These are phyloP conservation scores for Closterium sp. DNA, from an alignment of 139 green algal genomes.

Conservation along the genomic window DNA sequence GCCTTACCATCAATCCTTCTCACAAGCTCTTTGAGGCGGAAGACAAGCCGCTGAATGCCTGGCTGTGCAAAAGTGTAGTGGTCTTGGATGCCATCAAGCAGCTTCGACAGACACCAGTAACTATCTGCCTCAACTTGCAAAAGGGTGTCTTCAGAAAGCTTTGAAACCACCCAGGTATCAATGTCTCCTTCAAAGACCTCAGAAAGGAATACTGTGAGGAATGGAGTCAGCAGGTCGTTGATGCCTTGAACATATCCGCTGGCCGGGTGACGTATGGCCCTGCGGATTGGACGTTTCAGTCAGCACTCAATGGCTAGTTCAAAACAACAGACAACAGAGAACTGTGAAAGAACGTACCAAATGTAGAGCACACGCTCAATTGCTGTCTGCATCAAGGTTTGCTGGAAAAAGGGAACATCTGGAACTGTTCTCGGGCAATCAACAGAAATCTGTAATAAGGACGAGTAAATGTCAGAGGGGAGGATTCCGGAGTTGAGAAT, in stretches of 20 bases:
- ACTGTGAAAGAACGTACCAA: slow-evolving; percentile 22
- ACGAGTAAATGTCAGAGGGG: neutral
- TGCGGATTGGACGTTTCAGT: neutral
- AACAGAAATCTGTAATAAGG: slow-evolving; percentile 76
- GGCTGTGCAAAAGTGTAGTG: slow-evolving; percentile 97
- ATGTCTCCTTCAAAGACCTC: slow-evolving; percentile 65
- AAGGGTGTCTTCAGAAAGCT: slow-evolving; percentile 40
- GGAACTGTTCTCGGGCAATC: slow-evolving; percentile 91
- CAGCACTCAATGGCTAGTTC: neutral
- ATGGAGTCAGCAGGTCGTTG: slow-evolving; percentile 96
- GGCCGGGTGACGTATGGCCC: slow-evolving; percentile 51
- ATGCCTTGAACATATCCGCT: slow-evolving; percentile 79
- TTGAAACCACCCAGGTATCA: slow-evolving; percentile 38
- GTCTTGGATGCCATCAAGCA: slow-evolving; percentile 91
- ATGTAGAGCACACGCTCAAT: slow-evolving; percentile 93
- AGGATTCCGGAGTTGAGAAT: neutral
- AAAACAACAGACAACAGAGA: neutral
- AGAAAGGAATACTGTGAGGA: slow-evolving; percentile 86
- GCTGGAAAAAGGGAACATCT: slow-evolving; percentile 83
- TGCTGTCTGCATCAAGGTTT: slow-evolving; percentile 74
- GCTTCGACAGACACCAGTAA: slow-evolving; percentile 94
- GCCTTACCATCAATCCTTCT: slow-evolving; percentile 47
- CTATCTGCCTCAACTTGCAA: slow-evolving; percentile 77
- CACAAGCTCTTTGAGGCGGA: slow-evolving; percentile 78
- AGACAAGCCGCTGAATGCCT: slow-evolving; percentile 90